Percentiles rank a stretch among this genome's conserved stretches.
Evolutionary conservation across 176 grass and related monocot species (phyloP).

Genomic region (Pontederia crassipes): DNA sequence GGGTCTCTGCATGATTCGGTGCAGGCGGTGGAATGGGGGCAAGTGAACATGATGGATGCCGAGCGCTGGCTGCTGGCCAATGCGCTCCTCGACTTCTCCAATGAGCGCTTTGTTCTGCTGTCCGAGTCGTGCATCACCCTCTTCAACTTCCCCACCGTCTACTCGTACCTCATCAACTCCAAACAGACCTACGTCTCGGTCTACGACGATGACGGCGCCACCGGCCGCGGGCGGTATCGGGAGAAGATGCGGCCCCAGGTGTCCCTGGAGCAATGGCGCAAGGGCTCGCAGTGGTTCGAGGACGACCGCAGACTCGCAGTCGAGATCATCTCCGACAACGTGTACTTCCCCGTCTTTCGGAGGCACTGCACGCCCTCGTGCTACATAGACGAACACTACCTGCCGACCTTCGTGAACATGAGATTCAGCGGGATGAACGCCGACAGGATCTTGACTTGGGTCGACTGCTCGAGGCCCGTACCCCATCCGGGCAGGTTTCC

Average conservation of each 20-base stretch:
- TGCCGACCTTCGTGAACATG: constrained; percentile 21
- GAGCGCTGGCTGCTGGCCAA: constrained; percentile 31
- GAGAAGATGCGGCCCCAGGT: constrained; percentile 23
- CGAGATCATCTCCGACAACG: constrained; percentile 18
- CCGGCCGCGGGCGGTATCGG: constrained; percentile 25
- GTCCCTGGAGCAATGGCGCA: constrained; percentile 18
- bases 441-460: constrained; percentile 49
- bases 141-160: constrained; percentile 32
- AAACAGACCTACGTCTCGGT: constrained; percentile 5
- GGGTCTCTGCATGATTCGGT: background rate
- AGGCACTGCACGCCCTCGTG: constrained; percentile 10
- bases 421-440: constrained; percentile 24
- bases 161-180: constrained; percentile 31
- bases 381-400: constrained; percentile 33
- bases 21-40: constrained; percentile 31
- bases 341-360: constrained; percentile 22
- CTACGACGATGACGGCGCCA: constrained; percentile 10
- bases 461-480: constrained; percentile 25
- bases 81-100: constrained; percentile 28
- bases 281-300: constrained; percentile 28
- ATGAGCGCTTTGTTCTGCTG: constrained; percentile 29
- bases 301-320: constrained; percentile 16
- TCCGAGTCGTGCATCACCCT: constrained; percentile 38
- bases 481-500: constrained; percentile 33
- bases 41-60: constrained; percentile 20